Evolutionary conservation across 768 basidiomycete genomes (phyloP), one percentile per base, ranked within the genome.

Genomic region (Lentinus tigrinus): DNA sequence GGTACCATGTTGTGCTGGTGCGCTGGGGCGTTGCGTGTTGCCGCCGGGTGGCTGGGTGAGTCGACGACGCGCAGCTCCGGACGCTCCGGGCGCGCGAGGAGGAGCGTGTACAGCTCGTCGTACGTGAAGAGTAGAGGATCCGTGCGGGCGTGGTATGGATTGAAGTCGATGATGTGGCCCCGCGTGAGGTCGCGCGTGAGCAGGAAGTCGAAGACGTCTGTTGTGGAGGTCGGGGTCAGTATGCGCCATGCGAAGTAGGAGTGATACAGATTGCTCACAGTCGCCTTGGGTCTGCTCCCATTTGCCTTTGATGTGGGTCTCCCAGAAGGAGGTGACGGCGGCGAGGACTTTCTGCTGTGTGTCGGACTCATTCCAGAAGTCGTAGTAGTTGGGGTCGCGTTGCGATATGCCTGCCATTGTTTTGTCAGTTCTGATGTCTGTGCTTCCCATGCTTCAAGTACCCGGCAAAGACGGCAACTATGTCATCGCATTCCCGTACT

Each of bases 1-100:
- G 95, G 96, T 31, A 95, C 78, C 88, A 94, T 95, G 66, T 94
- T 96, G 70, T 91, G 91, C 63, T 89, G 88, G 68, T 91, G 76
- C 1, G 80, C 74, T 2, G 95, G 95, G 1, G 86, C 83, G 60
- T 85, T 91, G 36, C 80, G 76, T 16, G 75, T 75, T 0, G 85
- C 87, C 1, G 79, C 79, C 0, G 91, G 91, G 70, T 96, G 93
- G 6, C 80, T 71, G 2, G 78, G 79, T 0, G 90, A 92, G 66
- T 93, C 85, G 52, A 96, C 87, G 38, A 89, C 83, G 40, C 82
- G 80, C 27, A 90, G 70, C 54, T 76, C 74, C 0, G 85, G 71
- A 0, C 14, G 76, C n/a, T 64, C 61, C 27, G 67, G 44, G n/a
- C 51, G 57, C 27, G 34, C 46, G 40, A 61, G 56, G 19, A 75